Evolutionary conservation across 192 early-diverging fungal species (phyloP).

Genomic region (Backusella circina): DNA sequence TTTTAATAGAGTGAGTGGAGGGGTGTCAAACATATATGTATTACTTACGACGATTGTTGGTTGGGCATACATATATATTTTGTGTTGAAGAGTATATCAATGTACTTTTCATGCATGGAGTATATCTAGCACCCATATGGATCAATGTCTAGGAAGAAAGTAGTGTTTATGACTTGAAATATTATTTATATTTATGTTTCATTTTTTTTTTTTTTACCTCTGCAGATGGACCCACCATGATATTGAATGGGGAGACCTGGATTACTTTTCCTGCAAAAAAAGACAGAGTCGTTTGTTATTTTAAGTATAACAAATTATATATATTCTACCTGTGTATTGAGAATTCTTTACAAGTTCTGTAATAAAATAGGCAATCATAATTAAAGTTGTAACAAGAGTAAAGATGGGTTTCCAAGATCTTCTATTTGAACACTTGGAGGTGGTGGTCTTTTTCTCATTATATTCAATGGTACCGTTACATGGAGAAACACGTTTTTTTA

Average conservation of each 20-base stretch:
- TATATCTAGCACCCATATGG: background rate
- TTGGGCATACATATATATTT: background rate
- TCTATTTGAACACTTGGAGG: background rate
- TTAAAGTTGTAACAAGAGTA: background rate
- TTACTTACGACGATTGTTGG: background rate
- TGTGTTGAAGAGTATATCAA: background rate
- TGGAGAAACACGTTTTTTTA: background rate
- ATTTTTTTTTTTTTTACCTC: too few species aligned
- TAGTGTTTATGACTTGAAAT: too few species aligned
- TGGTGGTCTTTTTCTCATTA: background rate
- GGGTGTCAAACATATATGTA: too few species aligned
- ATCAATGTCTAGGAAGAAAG: background rate
- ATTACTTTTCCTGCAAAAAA: background rate
- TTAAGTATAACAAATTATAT: background rate
- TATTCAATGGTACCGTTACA: background rate
- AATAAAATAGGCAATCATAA: background rate
- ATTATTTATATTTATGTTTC: too few species aligned
- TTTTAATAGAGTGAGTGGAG: too few species aligned
- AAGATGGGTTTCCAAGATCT: background rate
- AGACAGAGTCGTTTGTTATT: background rate
- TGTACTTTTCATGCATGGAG: background rate
- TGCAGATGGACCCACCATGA: background rate
- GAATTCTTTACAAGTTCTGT: background rate
- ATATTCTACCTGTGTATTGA: background rate
- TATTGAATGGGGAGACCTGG: background rate